These are phyloP conservation scores for Papiliotrema terrestris DNA, from an alignment of 1,284 basidiomycete species.

Conservation along the genomic window DNA sequence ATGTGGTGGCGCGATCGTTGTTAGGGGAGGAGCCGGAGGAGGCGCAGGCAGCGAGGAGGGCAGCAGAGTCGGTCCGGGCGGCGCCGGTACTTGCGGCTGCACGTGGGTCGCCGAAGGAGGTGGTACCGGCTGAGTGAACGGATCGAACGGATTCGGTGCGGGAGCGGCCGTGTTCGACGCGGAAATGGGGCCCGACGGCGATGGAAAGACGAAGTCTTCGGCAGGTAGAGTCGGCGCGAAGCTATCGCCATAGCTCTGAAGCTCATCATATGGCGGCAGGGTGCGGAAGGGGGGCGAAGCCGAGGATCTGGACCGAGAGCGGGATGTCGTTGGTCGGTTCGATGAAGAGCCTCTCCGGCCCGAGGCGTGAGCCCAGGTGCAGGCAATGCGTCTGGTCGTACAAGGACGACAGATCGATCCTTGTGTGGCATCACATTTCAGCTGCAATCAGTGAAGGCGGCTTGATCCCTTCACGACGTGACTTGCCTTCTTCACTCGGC, in stretches of 20 bases:
- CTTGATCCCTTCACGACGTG: not conserved
- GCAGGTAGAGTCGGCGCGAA: too few species aligned
- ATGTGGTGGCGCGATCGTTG: not conserved
- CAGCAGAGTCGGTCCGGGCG: too few species aligned
- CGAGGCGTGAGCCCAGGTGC: not conserved
- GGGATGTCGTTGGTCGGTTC: not conserved
- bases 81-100: too few species aligned
- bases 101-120: too few species aligned
- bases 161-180: too few species aligned
- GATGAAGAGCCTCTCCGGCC: not conserved
- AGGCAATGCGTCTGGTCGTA: not conserved
- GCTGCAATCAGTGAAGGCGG: not conserved
- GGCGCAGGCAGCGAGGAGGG: too few species aligned
- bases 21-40: not conserved
- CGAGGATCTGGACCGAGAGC: not conserved
- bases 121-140: too few species aligned
- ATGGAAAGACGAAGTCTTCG: too few species aligned
- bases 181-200: too few species aligned
- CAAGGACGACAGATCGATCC: not conserved
- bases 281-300: not conserved
- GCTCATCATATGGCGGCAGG: not conserved
- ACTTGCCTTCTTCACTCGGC: conserved; percentile 10
- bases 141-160: not conserved
- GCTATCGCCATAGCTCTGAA: not conserved
- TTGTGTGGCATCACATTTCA: not conserved